A percentile compares a stretch with the other conserved stretches of the same genome.
phyloP scores from a whole-genome alignment of 2,329 filamentous ascomycete genomes.

The Fusarium sacchari region DNA sequence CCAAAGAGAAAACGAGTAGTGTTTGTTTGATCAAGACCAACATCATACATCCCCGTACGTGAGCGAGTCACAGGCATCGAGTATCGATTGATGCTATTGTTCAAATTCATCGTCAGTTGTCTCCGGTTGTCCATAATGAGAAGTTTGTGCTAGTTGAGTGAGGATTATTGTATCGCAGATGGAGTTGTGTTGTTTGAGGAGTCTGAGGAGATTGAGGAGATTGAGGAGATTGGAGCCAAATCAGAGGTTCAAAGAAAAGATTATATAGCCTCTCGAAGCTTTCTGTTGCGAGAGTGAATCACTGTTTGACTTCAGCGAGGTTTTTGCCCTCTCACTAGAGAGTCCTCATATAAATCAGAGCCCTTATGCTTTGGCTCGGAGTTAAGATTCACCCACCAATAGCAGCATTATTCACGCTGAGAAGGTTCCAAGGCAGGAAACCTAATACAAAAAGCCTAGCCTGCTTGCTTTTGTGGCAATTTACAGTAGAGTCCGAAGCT shows the following conservation, averaged over 20 bases:
- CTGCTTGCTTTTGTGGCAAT: background rate
- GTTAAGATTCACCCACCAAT: background rate
- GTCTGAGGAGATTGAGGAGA: background rate
- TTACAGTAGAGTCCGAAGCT: background rate
- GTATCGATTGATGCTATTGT: slow-evolving; percentile 81
- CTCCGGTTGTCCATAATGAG: background rate
- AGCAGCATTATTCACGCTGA: background rate
- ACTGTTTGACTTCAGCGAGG: background rate
- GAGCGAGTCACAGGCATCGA: slow-evolving; percentile 89
- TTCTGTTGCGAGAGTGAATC: slow-evolving; percentile 23
- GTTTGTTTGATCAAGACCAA: slow-evolving; percentile 82
- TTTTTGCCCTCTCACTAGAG: slow-evolving; percentile 15
- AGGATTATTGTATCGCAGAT: background rate
- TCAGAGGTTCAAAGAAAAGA: background rate
- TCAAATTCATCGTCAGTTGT: slow-evolving; percentile 35
- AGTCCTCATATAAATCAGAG: background rate
- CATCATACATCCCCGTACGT: slow-evolving; percentile 73
- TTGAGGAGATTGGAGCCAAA: background rate
- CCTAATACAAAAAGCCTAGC: background rate
- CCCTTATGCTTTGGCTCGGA: background rate
- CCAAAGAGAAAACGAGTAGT: slow-evolving; percentile 88
- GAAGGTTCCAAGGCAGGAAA: background rate
- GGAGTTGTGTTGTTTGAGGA: background rate
- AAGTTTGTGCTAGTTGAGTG: background rate
- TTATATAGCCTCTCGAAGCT: slow-evolving; percentile 18